Conservation (phyloP, 2,329 filamentous ascomycete genomes). For the Colletotrichum nymphaeae region DNA sequence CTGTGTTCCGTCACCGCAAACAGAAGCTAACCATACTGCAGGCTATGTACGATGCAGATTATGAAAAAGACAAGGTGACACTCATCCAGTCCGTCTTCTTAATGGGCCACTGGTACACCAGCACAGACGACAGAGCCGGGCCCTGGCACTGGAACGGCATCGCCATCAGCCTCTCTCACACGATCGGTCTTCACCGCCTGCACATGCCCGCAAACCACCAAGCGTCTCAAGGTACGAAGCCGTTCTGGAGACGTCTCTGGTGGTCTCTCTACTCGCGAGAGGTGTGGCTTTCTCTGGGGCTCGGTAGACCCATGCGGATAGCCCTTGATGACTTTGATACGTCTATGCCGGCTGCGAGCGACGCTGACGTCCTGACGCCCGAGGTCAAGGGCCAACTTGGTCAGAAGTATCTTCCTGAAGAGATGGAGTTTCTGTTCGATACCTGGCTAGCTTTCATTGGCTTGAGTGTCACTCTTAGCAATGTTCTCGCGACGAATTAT, state of each 20-base stretch:
- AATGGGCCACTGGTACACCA: slow-evolving; percentile 54
- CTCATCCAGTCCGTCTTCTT: slow-evolving; percentile 55
- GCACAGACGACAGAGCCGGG: slow-evolving; percentile 52
- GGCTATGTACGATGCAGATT: slow-evolving; percentile 40
- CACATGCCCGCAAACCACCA: slow-evolving; percentile 9
- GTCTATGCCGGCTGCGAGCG: slow-evolving; percentile 13
- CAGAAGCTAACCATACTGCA: neutral
- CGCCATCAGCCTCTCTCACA: slow-evolving; percentile 54
- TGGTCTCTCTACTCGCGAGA: slow-evolving; percentile 25
- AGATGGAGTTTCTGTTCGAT: slow-evolving; percentile 12
- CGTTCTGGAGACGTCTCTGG: slow-evolving; percentile 29
- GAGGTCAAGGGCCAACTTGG: slow-evolving; percentile 12
- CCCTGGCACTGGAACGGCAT: slow-evolving; percentile 60
- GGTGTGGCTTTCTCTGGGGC: slow-evolving; percentile 28
- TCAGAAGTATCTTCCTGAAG: slow-evolving; percentile 6
- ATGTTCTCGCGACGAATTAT: slow-evolving; percentile 12
- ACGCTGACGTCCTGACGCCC: slow-evolving; percentile 11
- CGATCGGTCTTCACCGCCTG: slow-evolving; percentile 53
- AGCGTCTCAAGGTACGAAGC: slow-evolving; percentile 2
- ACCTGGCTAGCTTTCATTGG: slow-evolving; percentile 10
- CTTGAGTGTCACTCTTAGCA: neutral
- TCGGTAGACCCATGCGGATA: slow-evolving; percentile 30
- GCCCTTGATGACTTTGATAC: slow-evolving; percentile 25
- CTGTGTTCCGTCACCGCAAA: accelerated
- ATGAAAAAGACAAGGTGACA: slow-evolving; percentile 50